Evolutionary conservation across 176 grass and related monocot genomes (phyloP), one percentile per base, ranked within the genome.

Genomic region (Rhynchospora breviuscula): DNA sequence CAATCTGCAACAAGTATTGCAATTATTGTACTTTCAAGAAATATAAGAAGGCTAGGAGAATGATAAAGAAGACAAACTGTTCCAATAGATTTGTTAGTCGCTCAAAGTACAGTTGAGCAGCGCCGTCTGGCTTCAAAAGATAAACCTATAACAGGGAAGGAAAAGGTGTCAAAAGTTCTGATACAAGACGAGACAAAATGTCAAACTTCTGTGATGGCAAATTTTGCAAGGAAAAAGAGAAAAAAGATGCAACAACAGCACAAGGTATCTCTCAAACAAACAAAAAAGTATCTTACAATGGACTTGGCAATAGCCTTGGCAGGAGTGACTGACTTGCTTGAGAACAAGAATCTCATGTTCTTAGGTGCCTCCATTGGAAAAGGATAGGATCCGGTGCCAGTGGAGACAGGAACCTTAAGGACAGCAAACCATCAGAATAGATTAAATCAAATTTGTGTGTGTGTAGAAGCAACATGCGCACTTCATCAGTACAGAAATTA

Each of bases 261-360:
- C 10, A 17, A 75, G 51, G 12, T 29, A 75, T 29, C 46, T 26
- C 48, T 29, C 47, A 15, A 52, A 75, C 52, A 25, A 76, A 21
- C 26, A 76, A 61, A 67, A 64, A 79, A 22, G 23, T 59, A 81
- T 83, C 90, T 98, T 95, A 98, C 95, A 15, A 98, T 83, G 56
- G 95, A 94, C 82, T 94, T 98, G 26, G 92, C 95, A 81, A 98
- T 93, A 80, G 92, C 89, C 89, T 93, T 98, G 62, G 89, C 87
- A 91, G 85, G 91, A 71, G 73, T 91, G 63, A 88, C 87, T 40
- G 86, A 88, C 82, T 91, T 98, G 61, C 88, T 93, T 47, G 90
- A 95, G 87, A 98, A 98, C 74, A 98, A 87, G 85, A 89, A 95
- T 87, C 93, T 93, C 79, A 70, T 95, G 85, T 91, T 95, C 75